phyloP scores from a whole-genome alignment of 176 grass and related monocot genomes.

The Alopecurus myosuroides region DNA sequence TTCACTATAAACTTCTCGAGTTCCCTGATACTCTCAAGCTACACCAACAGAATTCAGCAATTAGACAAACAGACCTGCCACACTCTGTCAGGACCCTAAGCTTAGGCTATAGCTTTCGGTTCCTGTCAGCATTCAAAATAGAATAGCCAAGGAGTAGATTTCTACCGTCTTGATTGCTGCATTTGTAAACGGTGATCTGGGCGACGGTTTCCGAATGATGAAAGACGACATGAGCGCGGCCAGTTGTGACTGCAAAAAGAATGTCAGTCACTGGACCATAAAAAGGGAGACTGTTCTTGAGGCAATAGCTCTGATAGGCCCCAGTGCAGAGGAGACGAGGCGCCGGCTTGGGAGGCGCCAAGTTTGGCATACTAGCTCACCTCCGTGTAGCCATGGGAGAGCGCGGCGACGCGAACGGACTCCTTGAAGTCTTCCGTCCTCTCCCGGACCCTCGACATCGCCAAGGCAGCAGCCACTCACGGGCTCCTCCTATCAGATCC shows the following conservation, averaged over 20 bases:
- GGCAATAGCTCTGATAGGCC: background rate
- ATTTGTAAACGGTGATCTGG: conserved; percentile 64
- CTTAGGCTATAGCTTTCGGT: background rate
- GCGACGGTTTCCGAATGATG: conserved; percentile 72
- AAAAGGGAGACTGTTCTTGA: background rate
- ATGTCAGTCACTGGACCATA: background rate
- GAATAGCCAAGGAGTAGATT: background rate
- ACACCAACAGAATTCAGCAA: conserved; percentile 18
- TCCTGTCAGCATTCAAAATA: background rate
- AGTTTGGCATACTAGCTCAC: conserved; percentile 23
- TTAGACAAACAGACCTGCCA: background rate
- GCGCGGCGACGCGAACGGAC: conserved; percentile 50
- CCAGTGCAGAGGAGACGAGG: background rate
- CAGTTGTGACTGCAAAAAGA: conserved; percentile 53
- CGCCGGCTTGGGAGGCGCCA: background rate
- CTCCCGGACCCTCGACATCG: conserved; percentile 74
- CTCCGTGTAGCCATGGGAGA: conserved; percentile 62
- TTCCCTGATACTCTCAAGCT: conserved; percentile 84
- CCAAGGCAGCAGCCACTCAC: background rate
- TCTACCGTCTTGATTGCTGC: conserved; percentile 84
- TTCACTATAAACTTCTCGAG: conserved; percentile 80
- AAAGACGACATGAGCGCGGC: conserved; percentile 73
- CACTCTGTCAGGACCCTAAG: background rate
- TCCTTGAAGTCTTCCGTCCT: conserved; percentile 89
- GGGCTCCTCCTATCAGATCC: conserved; percentile 35